phyloP scores from a whole-genome alignment of 1,139 yeast species.

The Lodderomyces beijingensis region DNA sequence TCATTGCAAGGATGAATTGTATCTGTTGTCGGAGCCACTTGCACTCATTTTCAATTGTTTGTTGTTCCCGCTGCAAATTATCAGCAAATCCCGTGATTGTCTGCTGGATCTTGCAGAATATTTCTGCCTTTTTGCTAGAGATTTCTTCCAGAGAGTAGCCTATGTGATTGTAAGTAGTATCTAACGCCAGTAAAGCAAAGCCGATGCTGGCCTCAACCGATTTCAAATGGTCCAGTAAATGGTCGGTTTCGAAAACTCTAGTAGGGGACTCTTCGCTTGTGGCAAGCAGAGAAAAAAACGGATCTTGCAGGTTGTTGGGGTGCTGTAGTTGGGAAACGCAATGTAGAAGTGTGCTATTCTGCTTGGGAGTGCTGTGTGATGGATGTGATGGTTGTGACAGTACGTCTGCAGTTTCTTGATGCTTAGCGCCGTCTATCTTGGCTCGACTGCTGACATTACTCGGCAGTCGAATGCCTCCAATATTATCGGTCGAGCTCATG shows the following conservation, averaged over 20 bases:
- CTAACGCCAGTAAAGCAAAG: slow-evolving; percentile 31
- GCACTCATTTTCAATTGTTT: slow-evolving; percentile 39
- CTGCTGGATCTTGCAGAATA: slow-evolving; percentile 37
- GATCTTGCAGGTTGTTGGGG: too few relatives aligned
- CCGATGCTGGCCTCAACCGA: slow-evolving; percentile 28
- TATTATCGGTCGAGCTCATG: too few relatives aligned
- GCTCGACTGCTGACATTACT: too few relatives aligned
- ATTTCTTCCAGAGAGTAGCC: slow-evolving; percentile 38
- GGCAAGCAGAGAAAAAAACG: too few relatives aligned
- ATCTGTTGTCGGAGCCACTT: slow-evolving; percentile 48
- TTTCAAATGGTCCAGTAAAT: slow-evolving; percentile 17
- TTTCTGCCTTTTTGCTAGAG: slow-evolving; percentile 32
- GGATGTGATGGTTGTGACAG: too few relatives aligned
- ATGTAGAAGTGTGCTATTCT: too few relatives aligned
- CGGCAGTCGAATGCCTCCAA: too few relatives aligned
- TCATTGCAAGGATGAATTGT: slow-evolving; percentile 36
- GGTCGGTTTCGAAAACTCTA: background rate
- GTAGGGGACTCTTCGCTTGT: too few relatives aligned
- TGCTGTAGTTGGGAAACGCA: too few relatives aligned
- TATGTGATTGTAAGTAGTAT: slow-evolving; percentile 30
- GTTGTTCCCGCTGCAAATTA: slow-evolving; percentile 34
- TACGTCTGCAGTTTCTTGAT: too few relatives aligned
- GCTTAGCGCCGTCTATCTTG: too few relatives aligned
- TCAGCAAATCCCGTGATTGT: slow-evolving; percentile 33
- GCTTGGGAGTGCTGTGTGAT: too few relatives aligned